Conservation (phyloP, 2,329 filamentous ascomycete genomes). For the Coleophoma eucalyptorum region DNA sequence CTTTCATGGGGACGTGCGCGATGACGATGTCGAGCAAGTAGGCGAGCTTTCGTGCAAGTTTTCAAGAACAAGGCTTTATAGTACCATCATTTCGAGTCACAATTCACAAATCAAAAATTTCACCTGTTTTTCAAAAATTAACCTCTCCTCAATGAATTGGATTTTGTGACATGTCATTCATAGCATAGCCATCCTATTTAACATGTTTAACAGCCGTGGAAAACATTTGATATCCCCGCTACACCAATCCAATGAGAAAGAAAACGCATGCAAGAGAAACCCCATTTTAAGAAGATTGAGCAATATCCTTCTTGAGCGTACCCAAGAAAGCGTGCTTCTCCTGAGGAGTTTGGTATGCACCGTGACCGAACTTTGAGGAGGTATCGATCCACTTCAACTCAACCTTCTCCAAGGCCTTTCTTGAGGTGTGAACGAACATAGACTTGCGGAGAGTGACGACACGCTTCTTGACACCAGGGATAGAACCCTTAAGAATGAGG, state of each 20-base stretch:
- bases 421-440: conserved; percentile 95
- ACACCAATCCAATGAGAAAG: conserved; percentile 24
- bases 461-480: conserved; percentile 99
- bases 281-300: conserved; percentile 46
- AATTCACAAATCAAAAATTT: background rate
- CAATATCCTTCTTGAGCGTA: conserved; percentile 98
- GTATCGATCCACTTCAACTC: conserved; percentile 99
- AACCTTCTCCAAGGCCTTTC: conserved; percentile 97
- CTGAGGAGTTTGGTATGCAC: conserved; percentile 96
- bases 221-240: conserved; percentile 19
- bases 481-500: conserved; percentile 94
- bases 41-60: background rate
- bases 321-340: conserved; percentile 98
- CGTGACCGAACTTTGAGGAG: conserved; percentile 99
- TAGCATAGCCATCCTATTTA: background rate
- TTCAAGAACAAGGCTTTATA: background rate
- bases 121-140: background rate
- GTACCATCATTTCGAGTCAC: background rate
- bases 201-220: conserved; percentile 14
- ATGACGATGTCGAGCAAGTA: conserved; percentile 1
- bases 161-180: conserved; percentile 1
- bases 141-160: background rate
- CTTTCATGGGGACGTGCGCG: conserved; percentile 11
- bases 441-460: conserved; percentile 98
- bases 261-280: conserved; percentile 22